These are phyloP conservation scores for Corylus avellana DNA, from an alignment of 306 rosid genomes.

Conservation along the genomic window DNA sequence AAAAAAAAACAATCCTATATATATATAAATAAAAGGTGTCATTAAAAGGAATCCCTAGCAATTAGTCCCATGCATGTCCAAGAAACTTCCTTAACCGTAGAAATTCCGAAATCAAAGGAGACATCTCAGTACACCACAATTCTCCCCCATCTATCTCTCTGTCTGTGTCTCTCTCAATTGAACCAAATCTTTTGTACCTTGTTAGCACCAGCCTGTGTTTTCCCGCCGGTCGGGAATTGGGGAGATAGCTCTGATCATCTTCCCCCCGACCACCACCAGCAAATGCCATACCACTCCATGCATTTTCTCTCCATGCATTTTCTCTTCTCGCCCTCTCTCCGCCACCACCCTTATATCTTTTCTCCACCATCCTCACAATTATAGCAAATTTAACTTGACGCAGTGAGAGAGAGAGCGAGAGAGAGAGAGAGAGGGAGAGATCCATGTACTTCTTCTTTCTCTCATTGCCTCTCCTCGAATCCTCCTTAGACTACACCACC, in stretches of 20 bases:
- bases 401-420: neutral
- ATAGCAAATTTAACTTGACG: neutral
- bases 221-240: slow-evolving; percentile 56
- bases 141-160: slow-evolving; percentile 28
- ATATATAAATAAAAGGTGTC: no score
- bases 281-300: slow-evolving; percentile 24
- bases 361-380: neutral
- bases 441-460: slow-evolving; percentile 55
- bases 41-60: no score
- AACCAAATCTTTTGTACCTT: slow-evolving; percentile 20
- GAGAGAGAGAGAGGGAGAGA: neutral
- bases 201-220: slow-evolving; percentile 24
- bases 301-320: slow-evolving; percentile 46
- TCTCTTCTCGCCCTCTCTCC: slow-evolving; percentile 34
- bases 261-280: neutral
- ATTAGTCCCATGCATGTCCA: neutral
- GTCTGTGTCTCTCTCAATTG: neutral
- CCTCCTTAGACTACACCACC: slow-evolving; percentile 53
- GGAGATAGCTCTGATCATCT: slow-evolving; percentile 14
- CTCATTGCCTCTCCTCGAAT: slow-evolving; percentile 37
- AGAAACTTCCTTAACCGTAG: slow-evolving; percentile 18
- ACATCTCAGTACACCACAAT: slow-evolving; percentile 44
- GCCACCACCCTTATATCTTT: slow-evolving; percentile 14
- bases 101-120: slow-evolving; percentile 41
- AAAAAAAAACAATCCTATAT: no score